Evolutionary conservation across 768 basidiomycete genomes (phyloP), one percentile per base, ranked within the genome.

Genomic region (Amanita rubescens): DNA sequence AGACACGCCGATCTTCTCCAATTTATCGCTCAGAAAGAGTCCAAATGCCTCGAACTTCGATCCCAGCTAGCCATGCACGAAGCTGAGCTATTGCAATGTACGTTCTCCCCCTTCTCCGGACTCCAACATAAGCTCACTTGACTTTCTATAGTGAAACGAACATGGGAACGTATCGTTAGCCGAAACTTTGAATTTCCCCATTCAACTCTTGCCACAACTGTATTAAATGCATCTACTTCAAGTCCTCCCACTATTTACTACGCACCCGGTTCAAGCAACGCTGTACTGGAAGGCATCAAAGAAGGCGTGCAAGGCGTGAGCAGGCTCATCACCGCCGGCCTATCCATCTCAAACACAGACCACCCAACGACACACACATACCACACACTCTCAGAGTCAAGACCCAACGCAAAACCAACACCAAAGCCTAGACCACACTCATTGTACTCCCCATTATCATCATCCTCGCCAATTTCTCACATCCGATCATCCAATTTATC

Each of bases 21-120:
- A 27, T 85, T 85, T 55, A 93, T 93, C 48, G 90, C 90, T 0
- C 88, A 90, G 67, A 91, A 92, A 58, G 90, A 92, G 64, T 80
- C 86, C 0, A 86, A 82, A 64, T 90, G 87, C 59, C 77, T 92
- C 37, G 90, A 93, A 54, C 73, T 92, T 41, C 82, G 88, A 15
- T 80, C 84, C 4, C 87, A 89, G 58, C 79, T 93, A 2, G 75
- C 76, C 7, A 62, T 69, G 12, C 87, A 91, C 58, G 90, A 93
- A 68, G 75, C 75, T 2, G 90, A 91, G 62, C 74, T 92, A 2
- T 63, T 77, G 0, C 78, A 86, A 63, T 68, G 82, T 84, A 63
- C 53, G 80, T 68, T 27, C 25, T 5, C 45, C 34, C 43, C 24
- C 30, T 24, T 33, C 25, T 20, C 5, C 8, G 27, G 20, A 34